Base-by-base conservation (phyloP, 1,284 basidiomycete species). In the Ustilago hordei region DNA sequence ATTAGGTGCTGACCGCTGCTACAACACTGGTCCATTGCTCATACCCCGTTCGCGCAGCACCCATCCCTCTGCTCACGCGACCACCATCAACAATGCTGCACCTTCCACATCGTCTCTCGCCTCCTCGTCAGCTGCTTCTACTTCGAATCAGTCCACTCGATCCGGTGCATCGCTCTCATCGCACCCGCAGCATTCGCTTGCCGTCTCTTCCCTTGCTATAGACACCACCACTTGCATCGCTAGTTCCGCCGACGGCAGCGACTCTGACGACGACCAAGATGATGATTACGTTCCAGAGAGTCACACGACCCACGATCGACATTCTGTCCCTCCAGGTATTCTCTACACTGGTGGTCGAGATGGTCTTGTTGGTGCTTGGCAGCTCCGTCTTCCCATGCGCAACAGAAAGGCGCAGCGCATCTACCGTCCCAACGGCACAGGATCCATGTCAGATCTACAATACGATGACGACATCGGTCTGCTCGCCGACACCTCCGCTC, bases 271-370 rank as follows among this genome's bases (percentile, higher is more conserved):
- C 50, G 13, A 35, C 1, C 39, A 50, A 13, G 45, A 55, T 13
- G 69, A 65, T 28, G 15, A 8, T 52, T 38, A 57, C 8, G 28
- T 9, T n/a, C 23, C 23, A 11, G 39, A 19, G 7, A 45, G 7
- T 23, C 45, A 56, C n/a, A 23, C 55, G 4, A 34, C 31, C 19
- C 31, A 61, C 8, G 52, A 41, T 6, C 36, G 28, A 17, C 52
- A 59, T 11, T 23, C 62, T 19, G 58, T 64, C 1, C 95, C 96
- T 0, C 91, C 92, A 75, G 96, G 97, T 1, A 96, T 99, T 56
- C 88, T 99, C 9, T 98, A 98, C 66, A 92, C 94, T 1, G 95
- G 93, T 34, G 95, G 95, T 11, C 89, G 95, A 59, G 96, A 99
- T 87, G 96, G 97, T 0, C 89, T 96, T 39, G 89, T 98, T 41